Conservation (phyloP, 23 red algal genomes). For the Gracilaria caudata region DNA sequence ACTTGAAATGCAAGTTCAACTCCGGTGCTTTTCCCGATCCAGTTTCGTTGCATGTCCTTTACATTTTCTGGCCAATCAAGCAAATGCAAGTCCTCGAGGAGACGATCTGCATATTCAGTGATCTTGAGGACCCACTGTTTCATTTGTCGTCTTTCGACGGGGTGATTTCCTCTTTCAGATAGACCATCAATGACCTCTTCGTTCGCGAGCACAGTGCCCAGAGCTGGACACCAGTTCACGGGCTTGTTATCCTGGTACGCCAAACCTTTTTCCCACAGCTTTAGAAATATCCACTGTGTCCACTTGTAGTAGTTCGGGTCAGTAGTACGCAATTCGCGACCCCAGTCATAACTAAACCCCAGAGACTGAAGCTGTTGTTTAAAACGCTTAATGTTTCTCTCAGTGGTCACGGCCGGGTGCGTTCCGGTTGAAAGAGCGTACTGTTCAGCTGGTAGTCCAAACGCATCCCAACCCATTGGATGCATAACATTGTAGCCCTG, state of each 20-base stretch:
- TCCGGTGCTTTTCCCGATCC: conserved; percentile 93
- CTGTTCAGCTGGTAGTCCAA: conserved; percentile 98
- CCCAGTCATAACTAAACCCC: conserved; percentile 96
- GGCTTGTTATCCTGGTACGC: conserved; percentile 97
- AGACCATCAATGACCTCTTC: conserved; percentile 99
- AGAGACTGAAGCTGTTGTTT: conserved; percentile 86
- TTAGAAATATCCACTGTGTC: conserved; percentile 99
- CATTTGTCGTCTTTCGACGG: conserved; percentile 94
- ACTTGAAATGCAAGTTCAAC: conserved; percentile 78
- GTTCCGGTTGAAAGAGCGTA: conserved; percentile 96
- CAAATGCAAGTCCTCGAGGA: conserved; percentile 86
- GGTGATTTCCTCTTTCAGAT: conserved; percentile 89
- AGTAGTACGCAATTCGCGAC: conserved; percentile 88
- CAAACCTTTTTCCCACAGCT: conserved; percentile 94
- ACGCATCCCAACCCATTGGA: conserved; percentile 99
- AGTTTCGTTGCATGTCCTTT: conserved; percentile 98
- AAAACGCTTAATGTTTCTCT: conserved; percentile 86
- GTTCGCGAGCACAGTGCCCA: conserved; percentile 98
- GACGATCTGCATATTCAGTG: conserved; percentile 93
- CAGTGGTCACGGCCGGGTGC: conserved; percentile 87
- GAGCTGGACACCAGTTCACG: conserved; percentile 98
- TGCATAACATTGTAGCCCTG: conserved; percentile 92
- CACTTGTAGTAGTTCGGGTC: conserved; percentile 89
- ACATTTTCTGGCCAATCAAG: conserved; percentile 99
- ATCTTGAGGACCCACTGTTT: conserved; percentile 97